These are phyloP conservation scores for Parafenestella ontariensis DNA, from an alignment of 2,329 filamentous ascomycete genomes.

Conservation along the genomic window DNA sequence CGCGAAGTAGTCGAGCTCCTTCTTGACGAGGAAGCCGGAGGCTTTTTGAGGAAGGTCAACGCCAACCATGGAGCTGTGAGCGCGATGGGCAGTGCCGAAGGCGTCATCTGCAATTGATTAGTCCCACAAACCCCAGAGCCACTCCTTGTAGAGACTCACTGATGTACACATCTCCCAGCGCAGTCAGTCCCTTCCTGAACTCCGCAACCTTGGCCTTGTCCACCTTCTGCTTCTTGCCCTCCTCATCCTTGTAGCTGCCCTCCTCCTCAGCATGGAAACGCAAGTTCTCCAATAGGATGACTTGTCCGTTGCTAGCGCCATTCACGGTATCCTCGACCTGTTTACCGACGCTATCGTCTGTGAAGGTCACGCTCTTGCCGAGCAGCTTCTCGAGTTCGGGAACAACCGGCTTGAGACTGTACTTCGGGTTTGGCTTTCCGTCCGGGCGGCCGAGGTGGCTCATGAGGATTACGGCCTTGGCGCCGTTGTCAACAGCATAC, in stretches of 20 bases:
- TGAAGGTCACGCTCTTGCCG: constrained; percentile 83
- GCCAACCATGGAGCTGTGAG: constrained; percentile 99
- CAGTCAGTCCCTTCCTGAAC: constrained; percentile 95
- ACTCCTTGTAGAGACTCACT: constrained; percentile 64
- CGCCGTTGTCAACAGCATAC: constrained; percentile 86
- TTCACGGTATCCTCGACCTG: constrained; percentile 90
- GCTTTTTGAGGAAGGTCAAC: constrained; percentile 95
- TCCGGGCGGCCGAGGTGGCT: constrained; percentile 97
- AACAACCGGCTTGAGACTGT: constrained; percentile 91
- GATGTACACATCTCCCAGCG: constrained; percentile 93
- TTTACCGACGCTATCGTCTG: constrained; percentile 86
- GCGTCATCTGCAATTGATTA: constrained; percentile 75
- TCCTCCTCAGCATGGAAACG: constrained; percentile 99
- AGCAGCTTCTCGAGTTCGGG: constrained; percentile 91
- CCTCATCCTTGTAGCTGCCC: constrained; percentile 90
- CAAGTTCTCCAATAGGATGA: constrained; percentile 95
- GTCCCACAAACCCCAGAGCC: constrained; percentile 12
- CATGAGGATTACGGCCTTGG: constrained; percentile 95
- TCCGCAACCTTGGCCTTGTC: constrained; percentile 90
- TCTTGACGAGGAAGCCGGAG: constrained; percentile 98
- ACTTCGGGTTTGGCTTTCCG: constrained; percentile 88
- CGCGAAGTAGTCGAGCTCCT: constrained; percentile 99
- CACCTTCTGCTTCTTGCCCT: constrained; percentile 97
- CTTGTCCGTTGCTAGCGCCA: constrained; percentile 78
- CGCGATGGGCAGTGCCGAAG: constrained; percentile 97